Conservation (phyloP, 306 rosid genomes). For the Acacia melanoxylon region DNA sequence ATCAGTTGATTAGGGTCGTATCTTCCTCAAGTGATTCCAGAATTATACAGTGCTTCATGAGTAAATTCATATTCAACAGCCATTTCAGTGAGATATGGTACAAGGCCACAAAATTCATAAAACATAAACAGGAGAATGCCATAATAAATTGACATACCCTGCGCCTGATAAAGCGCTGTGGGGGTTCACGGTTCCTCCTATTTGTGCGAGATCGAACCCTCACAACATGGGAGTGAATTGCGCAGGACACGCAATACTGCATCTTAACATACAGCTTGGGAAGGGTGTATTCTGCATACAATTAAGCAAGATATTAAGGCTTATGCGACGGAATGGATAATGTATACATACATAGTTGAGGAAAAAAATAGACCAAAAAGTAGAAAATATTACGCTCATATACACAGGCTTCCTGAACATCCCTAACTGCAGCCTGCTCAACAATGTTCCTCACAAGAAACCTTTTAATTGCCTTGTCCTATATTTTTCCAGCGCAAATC, state of each 20-base stretch:
- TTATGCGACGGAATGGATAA: neutral
- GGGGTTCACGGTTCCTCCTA: slow-evolving; percentile 90
- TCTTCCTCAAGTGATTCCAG: neutral
- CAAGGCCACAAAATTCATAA: neutral
- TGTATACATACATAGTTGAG: neutral
- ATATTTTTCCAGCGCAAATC: neutral
- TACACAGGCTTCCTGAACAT: slow-evolving; percentile 78
- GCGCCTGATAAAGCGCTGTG: slow-evolving; percentile 83
- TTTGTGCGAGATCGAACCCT: slow-evolving; percentile 87
- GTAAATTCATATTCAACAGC: neutral
- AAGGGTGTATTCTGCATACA: slow-evolving; percentile 68
- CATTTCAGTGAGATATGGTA: neutral
- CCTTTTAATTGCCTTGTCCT: slow-evolving; percentile 32
- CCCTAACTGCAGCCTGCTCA: slow-evolving; percentile 79
- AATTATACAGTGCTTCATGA: neutral
- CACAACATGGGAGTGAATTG: slow-evolving; percentile 95
- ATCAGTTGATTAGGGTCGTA: neutral
- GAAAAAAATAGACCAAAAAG: neutral
- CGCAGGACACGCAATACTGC: slow-evolving; percentile 97
- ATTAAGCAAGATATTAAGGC: neutral
- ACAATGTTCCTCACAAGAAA: slow-evolving; percentile 79
- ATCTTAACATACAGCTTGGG: slow-evolving; percentile 95
- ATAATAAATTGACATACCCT: slow-evolving; percentile 43
- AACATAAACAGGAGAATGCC: neutral
- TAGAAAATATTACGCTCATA: slow-evolving; percentile 47